Conservation (phyloP, 768 basidiomycete genomes). For the Auricularia cornea region DNA sequence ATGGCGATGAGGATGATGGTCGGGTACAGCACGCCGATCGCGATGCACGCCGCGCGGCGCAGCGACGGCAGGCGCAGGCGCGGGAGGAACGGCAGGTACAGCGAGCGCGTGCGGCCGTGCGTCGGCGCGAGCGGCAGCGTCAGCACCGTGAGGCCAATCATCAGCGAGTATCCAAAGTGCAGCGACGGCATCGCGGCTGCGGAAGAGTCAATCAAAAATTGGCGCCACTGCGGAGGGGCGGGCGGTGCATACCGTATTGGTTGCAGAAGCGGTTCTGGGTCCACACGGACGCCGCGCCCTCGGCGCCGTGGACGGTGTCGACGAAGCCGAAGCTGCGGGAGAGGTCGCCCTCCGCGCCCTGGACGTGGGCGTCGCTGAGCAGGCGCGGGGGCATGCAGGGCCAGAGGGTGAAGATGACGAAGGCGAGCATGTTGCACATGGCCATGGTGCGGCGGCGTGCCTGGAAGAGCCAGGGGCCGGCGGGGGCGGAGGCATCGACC, state of each 20-base stretch:
- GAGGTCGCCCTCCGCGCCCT: neutral
- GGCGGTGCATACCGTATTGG: neutral
- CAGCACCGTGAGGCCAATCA: neutral
- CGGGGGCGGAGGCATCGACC: neutral
- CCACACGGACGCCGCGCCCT: neutral
- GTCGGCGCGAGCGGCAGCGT: neutral
- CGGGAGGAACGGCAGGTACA: neutral
- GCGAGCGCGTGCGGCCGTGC: neutral
- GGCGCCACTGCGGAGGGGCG: neutral
- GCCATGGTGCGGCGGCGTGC: neutral
- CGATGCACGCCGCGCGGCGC: neutral
- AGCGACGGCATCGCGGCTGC: neutral
- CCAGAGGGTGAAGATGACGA: neutral
- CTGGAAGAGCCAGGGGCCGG: neutral
- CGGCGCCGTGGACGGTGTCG: neutral
- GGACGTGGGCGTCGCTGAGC: neutral
- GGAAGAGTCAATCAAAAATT: neutral
- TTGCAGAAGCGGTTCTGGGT: conserved; percentile 1
- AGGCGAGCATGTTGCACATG: neutral
- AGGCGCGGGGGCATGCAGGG: neutral
- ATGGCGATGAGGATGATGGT: neutral
- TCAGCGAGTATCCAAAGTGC: neutral
- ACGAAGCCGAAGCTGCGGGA: neutral
- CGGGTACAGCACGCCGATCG: neutral
- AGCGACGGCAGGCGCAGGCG: neutral